A percentile compares a stretch with the other conserved stretches of the same genome.
phyloP scores from a whole-genome alignment of 306 rosid species.

The Urtica urens region DNA sequence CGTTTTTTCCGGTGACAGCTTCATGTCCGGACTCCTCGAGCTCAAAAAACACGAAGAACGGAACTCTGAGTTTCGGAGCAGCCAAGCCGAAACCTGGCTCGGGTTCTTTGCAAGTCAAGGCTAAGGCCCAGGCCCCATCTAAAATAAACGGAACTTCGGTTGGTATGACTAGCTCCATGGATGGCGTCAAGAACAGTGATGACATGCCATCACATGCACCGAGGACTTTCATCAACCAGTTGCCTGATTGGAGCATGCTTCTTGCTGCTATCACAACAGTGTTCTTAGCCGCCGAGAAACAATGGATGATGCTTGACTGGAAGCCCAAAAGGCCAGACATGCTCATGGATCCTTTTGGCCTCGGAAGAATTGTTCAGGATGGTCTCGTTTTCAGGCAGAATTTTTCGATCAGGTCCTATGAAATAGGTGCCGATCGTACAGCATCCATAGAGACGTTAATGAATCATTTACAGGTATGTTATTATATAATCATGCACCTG shows the following conservation, averaged over 20 bases:
- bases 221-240: constrained; percentile 81
- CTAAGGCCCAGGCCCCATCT: constrained; percentile 83
- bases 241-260: constrained; percentile 99
- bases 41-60: constrained; percentile 35
- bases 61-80: constrained; percentile 38
- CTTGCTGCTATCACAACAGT: constrained; percentile 98
- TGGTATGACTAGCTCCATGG: constrained; percentile 39
- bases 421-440: constrained; percentile 98
- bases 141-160: constrained; percentile 71
- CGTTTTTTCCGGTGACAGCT: constrained; percentile 58
- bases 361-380: constrained; percentile 92
- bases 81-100: constrained; percentile 43
- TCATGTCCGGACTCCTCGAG: constrained; percentile 39
- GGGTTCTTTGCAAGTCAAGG: constrained; percentile 67
- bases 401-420: constrained; percentile 94
- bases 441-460: constrained; percentile 91
- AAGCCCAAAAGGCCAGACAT: constrained; percentile 89
- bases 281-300: constrained; percentile 97
- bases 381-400: constrained; percentile 86
- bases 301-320: constrained; percentile 99
- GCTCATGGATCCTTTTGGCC: constrained; percentile 85
- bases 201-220: constrained; percentile 48
- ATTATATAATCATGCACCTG: not conserved
- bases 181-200: constrained; percentile 45
- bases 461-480: constrained; percentile 93